Conservation (phyloP, 2,329 filamentous ascomycete species). For the Neopestalotiopsis sp. region DNA sequence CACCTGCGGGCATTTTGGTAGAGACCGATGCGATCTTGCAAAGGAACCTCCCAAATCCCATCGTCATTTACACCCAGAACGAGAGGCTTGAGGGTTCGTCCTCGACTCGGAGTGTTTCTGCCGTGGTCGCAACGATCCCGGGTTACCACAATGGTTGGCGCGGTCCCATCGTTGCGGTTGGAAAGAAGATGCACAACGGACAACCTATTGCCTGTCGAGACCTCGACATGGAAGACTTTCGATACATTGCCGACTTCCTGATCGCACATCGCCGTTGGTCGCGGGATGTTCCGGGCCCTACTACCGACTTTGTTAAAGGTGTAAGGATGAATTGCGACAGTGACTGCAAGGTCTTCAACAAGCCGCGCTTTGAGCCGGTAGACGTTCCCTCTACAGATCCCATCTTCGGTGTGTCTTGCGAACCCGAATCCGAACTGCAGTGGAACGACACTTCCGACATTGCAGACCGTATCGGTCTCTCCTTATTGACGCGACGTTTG, state of each 20-base stretch:
- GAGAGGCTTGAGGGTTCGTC: not conserved
- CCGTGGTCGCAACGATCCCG: not conserved
- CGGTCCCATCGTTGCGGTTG: slow-evolving; percentile 22
- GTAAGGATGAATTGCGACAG: slow-evolving; percentile 27
- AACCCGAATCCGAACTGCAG: no score
- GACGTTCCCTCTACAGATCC: slow-evolving; percentile 16
- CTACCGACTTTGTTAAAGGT: slow-evolving; percentile 18
- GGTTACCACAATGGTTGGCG: slow-evolving; percentile 15
- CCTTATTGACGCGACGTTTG: slow-evolving; percentile 21
- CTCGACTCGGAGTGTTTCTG: no score
- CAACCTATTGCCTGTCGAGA: slow-evolving; percentile 21
- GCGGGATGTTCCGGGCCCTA: not conserved
- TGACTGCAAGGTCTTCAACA: slow-evolving; percentile 23
- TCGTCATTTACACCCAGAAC: slow-evolving; percentile 1
- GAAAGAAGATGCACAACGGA: not conserved
- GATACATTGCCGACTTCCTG: slow-evolving; percentile 25
- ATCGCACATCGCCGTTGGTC: slow-evolving; percentile 10
- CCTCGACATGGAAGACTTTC: slow-evolving; percentile 28
- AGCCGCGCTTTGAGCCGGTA: slow-evolving; percentile 24
- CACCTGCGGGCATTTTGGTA: not conserved
- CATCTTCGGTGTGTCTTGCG: slow-evolving; percentile 15
- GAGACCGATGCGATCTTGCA: not conserved
- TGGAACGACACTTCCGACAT: slow-evolving; percentile 23
- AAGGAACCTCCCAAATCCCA: slow-evolving; percentile 15
- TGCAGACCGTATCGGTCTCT: slow-evolving; percentile 23